Percentiles rank a stretch among this genome's conserved stretches.
phyloP scores from a whole-genome alignment of 352 stramenopile species.

The Globisporangium polare region DNA sequence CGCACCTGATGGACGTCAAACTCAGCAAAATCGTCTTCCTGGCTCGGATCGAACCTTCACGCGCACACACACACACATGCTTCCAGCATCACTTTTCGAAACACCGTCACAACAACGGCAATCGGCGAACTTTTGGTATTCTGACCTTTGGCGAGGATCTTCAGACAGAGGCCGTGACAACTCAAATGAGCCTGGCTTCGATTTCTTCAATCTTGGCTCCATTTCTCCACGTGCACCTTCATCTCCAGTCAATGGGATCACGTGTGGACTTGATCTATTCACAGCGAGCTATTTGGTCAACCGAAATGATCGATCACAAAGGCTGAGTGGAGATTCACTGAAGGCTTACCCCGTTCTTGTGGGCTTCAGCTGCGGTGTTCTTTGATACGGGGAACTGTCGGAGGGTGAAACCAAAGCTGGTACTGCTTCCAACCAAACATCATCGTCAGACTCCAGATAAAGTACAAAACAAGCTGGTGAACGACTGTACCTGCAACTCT shows the following conservation, averaged over 20 bases:
- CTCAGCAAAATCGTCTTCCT: slow-evolving; percentile 5
- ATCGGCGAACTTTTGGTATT: background rate
- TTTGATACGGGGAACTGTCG: background rate
- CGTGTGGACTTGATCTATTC: slow-evolving; percentile 3
- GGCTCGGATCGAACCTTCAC: slow-evolving; percentile 12
- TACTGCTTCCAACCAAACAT: background rate
- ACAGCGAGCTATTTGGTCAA: background rate
- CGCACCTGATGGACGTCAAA: slow-evolving; percentile 10
- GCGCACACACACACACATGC: background rate
- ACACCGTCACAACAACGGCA: background rate
- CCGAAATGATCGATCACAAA: background rate
- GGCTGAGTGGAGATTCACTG: background rate
- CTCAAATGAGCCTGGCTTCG: background rate
- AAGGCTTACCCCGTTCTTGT: background rate
- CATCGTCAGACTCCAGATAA: background rate
- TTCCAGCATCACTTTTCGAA: background rate
- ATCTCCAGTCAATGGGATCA: slow-evolving; percentile 12
- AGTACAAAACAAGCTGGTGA: background rate
- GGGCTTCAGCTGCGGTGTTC: background rate
- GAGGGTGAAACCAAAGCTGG: background rate
- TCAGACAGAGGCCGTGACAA: background rate
- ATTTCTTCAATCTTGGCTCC: slow-evolving; percentile 8
- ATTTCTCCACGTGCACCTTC: background rate
- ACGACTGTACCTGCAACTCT: slow-evolving; percentile 2
- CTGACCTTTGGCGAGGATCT: slow-evolving; percentile 4